Evolutionary conservation across 352 stramenopile species (phyloP), one percentile per base, ranked within the genome.

Genomic region (Globisporangium spiculum): DNA sequence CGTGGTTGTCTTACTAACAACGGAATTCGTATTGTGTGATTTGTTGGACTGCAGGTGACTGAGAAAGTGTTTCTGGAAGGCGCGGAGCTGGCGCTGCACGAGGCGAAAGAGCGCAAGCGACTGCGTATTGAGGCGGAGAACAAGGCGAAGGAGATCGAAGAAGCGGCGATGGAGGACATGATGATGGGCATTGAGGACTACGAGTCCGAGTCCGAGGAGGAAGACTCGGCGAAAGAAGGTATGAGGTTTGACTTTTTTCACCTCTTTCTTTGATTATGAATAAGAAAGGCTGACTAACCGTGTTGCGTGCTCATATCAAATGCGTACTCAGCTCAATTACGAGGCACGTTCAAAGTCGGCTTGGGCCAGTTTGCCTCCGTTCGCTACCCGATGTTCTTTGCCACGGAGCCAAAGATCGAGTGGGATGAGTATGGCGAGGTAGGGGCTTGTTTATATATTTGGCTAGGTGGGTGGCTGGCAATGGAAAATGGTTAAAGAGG

Each of bases 141-240:
- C 75, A 96, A 94, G 60, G 89, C 89, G 7, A 94, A 96, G 67
- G 88, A 96, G 61, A 85, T 96, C 53, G 89, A 95, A 60, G 89
- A 96, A 62, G 89, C 89, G 59, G 89, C 88, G 41, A 96, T 96
- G 88, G 88, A 96, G 69, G 89, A 96, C 68, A 96, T 96, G 86
- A 95, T 96, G 88, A 92, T 96, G 84, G 86, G 84, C 30, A 94
- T 96, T 44, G 89, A 92, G 75, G 89, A 96, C 74, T 96, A 93
- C 61, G 89, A 96, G 68, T 93, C 79, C 1, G 84, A 92, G 52
- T 86, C 83, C 9, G 89, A 96, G 65, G 89, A 96, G 70, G 84
- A 93, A 30, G 74, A 80, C 65, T 71, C 77, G 3, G 73, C 76
- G 50, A 87, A 92, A 80, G 81, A 92, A 78, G 77, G 79, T 91